Conservation (phyloP, 805 yeast genomes). For the Lipomyces yamanashiensis region DNA sequence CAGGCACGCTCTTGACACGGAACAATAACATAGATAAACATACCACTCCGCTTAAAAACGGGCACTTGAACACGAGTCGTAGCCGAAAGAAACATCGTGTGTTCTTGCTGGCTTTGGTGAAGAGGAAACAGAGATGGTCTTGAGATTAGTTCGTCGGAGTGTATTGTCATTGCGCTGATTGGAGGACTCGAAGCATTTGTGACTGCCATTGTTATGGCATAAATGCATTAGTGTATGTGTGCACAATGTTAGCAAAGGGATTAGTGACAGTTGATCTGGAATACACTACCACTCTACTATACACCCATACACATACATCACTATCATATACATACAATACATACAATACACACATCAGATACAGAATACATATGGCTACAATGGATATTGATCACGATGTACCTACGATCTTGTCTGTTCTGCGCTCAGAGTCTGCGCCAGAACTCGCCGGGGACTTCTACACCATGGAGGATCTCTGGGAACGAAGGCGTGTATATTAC, state of each 20-base stretch:
- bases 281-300: not conserved
- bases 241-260: not conserved
- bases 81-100: slow-evolving; percentile 20
- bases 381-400: slow-evolving; percentile 46
- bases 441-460: slow-evolving; percentile 66
- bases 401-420: slow-evolving; percentile 58
- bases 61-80: slow-evolving; percentile 22
- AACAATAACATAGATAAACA: not conserved
- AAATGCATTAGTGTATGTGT: not conserved
- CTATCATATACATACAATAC: not conserved
- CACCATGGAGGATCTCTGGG: slow-evolving; percentile 81
- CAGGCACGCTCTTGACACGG: not conserved
- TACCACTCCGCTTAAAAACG: slow-evolving; percentile 20
- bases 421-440: slow-evolving; percentile 68
- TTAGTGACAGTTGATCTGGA: not conserved
- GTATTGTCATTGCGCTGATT: slow-evolving; percentile 15
- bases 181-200: not conserved
- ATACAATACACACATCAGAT: not conserved
- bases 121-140: not conserved
- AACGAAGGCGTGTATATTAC: slow-evolving; percentile 57
- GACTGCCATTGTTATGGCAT: not conserved
- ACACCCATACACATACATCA: not conserved
- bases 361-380: slow-evolving; percentile 26
- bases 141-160: not conserved
- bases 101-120: not conserved